Evolutionary conservation across 129 eudicot genomes (phyloP).

Genomic region (Escallonia rubra): DNA sequence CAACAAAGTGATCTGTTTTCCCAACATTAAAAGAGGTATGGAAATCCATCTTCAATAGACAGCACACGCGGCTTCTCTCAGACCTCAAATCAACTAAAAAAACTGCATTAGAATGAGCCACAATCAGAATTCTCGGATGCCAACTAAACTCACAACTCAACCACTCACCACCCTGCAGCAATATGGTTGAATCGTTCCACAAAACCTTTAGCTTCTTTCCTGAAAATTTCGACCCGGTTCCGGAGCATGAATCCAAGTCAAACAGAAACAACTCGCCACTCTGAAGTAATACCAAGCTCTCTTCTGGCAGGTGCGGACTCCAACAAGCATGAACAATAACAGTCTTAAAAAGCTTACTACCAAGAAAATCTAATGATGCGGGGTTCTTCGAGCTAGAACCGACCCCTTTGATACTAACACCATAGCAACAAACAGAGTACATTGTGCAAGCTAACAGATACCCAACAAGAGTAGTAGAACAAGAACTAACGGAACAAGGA

Average conservation of each 20-base stretch:
- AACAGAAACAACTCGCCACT: conserved; percentile 55
- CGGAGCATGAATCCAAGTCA: conserved; percentile 35
- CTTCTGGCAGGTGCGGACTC: conserved; percentile 70
- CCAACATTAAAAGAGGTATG: not conserved
- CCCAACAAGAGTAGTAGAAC: conserved; percentile 30
- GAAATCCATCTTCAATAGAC: conserved; percentile 42
- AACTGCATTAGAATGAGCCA: conserved; percentile 36
- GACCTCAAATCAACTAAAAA: conserved; percentile 66
- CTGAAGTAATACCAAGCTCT: conserved; percentile 56
- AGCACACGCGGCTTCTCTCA: conserved; percentile 17
- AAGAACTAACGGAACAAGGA: conserved; percentile 7
- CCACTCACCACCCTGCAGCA: conserved; percentile 39
- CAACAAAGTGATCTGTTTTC: conserved; percentile 42
- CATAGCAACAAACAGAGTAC: conserved; percentile 39
- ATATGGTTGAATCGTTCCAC: conserved; percentile 27
- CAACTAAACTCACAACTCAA: conserved; percentile 77
- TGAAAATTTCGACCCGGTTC: conserved; percentile 10
- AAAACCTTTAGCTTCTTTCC: conserved; percentile 25
- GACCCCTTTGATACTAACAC: conserved; percentile 17
- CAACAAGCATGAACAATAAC: conserved; percentile 61
- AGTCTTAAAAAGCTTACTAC: conserved; percentile 30
- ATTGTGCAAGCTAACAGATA: conserved; percentile 39
- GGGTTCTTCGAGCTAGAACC: conserved; percentile 1
- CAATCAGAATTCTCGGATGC: conserved; percentile 67
- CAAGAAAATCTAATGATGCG: conserved; percentile 26